Conservation (phyloP, 805 yeast genomes). For the Yarrowia osloensis region DNA sequence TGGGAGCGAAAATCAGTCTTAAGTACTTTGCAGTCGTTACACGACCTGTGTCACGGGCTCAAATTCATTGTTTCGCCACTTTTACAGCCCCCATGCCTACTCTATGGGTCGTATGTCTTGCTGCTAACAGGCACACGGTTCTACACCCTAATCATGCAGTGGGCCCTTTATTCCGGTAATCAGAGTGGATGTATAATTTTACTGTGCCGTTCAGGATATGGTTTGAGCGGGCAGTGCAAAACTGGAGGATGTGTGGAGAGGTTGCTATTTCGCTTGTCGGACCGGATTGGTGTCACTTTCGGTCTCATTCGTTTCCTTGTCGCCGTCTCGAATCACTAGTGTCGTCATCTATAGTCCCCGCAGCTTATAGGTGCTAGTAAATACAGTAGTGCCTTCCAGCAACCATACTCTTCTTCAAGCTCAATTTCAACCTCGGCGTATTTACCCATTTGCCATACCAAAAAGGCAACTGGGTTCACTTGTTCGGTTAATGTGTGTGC, state of each 20-base stretch:
- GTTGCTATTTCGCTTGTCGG: background rate
- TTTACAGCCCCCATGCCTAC: background rate
- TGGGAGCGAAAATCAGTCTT: background rate
- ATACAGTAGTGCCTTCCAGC: background rate
- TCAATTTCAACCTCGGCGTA: background rate
- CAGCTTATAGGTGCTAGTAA: background rate
- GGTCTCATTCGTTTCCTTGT: background rate
- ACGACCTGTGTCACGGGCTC: background rate
- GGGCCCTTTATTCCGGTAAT: background rate
- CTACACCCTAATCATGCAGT: background rate
- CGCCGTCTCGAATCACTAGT: background rate
- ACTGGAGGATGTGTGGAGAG: background rate
- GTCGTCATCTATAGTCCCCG: background rate
- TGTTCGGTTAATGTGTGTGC: background rate
- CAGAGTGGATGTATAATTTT: constrained; percentile 5
- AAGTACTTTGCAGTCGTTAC: background rate
- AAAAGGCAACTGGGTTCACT: constrained; percentile 1
- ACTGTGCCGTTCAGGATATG: constrained; percentile 12
- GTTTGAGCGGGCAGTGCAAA: constrained; percentile 20
- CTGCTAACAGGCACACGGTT: too few species aligned
- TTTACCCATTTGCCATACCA: background rate
- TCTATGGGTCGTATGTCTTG: background rate
- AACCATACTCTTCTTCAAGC: background rate
- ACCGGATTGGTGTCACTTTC: background rate
- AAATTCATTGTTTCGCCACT: background rate